Evolutionary conservation across 495 filamentous ascomycete genomes (phyloP).

Genomic region (Durotheca rogersii): DNA sequence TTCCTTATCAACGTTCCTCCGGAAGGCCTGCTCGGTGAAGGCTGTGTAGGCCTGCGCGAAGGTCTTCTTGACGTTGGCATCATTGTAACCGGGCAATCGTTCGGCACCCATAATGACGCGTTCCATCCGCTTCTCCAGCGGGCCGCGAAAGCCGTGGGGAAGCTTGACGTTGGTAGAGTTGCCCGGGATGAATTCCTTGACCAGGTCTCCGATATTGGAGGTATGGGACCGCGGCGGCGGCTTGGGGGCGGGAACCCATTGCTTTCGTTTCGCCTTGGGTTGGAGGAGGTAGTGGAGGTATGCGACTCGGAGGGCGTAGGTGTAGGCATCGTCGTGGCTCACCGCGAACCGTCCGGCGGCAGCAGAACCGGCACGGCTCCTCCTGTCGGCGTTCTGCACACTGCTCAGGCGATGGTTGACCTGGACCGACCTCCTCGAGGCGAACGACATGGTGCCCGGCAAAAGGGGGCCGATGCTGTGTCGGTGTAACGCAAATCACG

Average conservation of each 20-base stretch:
- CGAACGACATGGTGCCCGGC: conserved; percentile 44
- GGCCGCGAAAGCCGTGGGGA: conserved; percentile 58
- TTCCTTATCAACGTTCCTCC: conserved; percentile 89
- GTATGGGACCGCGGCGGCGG: conserved; percentile 65
- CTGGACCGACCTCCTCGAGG: conserved; percentile 41
- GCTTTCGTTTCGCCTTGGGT: conserved; percentile 80
- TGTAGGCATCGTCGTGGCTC: conserved; percentile 75
- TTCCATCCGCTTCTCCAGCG: conserved; percentile 74
- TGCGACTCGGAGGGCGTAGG: conserved; percentile 84
- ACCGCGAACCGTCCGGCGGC: conserved; percentile 43
- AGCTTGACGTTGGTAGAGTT: conserved; percentile 47
- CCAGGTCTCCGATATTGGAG: conserved; percentile 65
- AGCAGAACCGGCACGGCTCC: conserved; percentile 41
- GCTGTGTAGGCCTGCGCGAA: conserved; percentile 78
- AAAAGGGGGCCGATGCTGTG: conserved; percentile 10
- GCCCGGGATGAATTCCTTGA: conserved; percentile 53
- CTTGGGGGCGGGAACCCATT: conserved; percentile 71
- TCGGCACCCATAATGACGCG: conserved; percentile 74
- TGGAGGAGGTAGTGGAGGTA: conserved; percentile 92
- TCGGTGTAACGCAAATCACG: conserved; percentile 13
- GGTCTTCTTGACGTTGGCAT: conserved; percentile 82
- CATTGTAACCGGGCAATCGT: conserved; percentile 76
- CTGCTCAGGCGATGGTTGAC: conserved; percentile 48
- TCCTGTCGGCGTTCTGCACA: conserved; percentile 40
- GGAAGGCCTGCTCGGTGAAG: conserved; percentile 75